phyloP scores from a whole-genome alignment of 2,329 filamentous ascomycete species.

The Tolypocladium amazonense region DNA sequence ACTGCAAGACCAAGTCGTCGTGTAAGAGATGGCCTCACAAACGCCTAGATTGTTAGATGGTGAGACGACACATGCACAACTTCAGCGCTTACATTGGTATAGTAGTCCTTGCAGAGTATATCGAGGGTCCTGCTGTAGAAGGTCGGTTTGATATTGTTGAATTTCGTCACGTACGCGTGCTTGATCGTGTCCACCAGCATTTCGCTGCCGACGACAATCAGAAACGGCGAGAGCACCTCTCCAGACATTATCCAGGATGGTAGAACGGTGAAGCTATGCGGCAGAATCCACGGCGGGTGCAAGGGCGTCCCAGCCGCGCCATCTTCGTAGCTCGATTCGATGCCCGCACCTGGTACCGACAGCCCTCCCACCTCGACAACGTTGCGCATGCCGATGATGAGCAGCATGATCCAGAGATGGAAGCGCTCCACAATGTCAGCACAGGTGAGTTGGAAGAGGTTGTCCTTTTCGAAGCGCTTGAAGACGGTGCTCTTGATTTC shows the following conservation, averaged over 20 bases:
- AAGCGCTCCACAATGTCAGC: conserved; percentile 96
- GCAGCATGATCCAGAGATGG: conserved; percentile 92
- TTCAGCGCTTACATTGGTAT: conserved; percentile 60
- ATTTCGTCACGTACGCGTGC: conserved; percentile 95
- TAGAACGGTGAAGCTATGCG: conserved; percentile 81
- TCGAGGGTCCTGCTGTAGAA: conserved; percentile 88
- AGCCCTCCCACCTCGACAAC: conserved; percentile 90
- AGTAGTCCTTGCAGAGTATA: conserved; percentile 94
- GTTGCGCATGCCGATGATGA: conserved; percentile 93
- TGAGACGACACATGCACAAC: neutral
- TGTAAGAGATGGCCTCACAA: conserved; percentile 80
- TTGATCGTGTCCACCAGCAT: conserved; percentile 97
- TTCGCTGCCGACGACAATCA: conserved; percentile 90
- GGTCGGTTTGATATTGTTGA: conserved; percentile 89
- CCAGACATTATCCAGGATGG: conserved; percentile 68
- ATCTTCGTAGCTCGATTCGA: conserved; percentile 34
- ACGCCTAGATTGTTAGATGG: conserved; percentile 47
- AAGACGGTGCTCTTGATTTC: conserved; percentile 98
- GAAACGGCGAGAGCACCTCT: conserved; percentile 83
- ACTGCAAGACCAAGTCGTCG: conserved; percentile 83
- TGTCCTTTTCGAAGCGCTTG: conserved; percentile 98
- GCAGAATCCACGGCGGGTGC: conserved; percentile 65
- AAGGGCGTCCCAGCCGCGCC: conserved; percentile 46
- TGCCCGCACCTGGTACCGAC: conserved; percentile 46
- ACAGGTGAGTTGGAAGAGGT: conserved; percentile 90